Percentiles rank a stretch among this genome's conserved stretches.
These are phyloP conservation scores for Jatropha multifida DNA, from an alignment of 441 rosid species.

Conservation along the genomic window DNA sequence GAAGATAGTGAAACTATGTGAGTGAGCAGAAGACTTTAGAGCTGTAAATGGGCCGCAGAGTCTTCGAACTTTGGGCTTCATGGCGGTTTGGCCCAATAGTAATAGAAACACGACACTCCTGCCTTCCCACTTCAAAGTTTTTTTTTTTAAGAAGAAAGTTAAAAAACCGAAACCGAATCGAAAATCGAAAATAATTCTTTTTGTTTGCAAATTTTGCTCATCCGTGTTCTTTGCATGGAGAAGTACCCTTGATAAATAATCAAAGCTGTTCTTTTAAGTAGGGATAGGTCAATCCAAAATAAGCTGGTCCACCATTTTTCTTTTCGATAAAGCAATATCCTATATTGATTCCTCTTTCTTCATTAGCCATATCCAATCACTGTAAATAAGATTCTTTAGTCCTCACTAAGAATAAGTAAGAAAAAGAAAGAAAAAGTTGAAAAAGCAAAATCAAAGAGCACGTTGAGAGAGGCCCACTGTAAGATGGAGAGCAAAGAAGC, in stretches of 20 bases:
- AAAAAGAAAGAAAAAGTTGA: background rate
- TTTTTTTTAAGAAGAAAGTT: too few species aligned
- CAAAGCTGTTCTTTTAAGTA: background rate
- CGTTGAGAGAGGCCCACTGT: background rate
- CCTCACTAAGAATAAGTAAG: background rate
- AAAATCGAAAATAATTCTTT: too few species aligned
- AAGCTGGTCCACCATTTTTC: slow-evolving; percentile 2
- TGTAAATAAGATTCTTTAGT: background rate
- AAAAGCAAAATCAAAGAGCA: slow-evolving; percentile 4
- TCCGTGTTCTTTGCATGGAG: too few species aligned
- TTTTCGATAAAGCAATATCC: background rate
- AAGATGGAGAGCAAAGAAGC: background rate
- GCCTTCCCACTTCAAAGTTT: too few species aligned
- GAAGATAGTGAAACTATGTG: background rate
- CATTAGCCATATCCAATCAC: background rate
- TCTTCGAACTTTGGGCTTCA: background rate
- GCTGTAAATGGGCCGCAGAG: background rate
- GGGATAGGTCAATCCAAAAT: background rate
- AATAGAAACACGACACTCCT: too few species aligned
- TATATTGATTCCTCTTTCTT: background rate
- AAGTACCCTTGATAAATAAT: background rate
- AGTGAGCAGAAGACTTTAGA: background rate
- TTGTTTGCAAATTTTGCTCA: too few species aligned
- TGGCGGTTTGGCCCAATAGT: background rate
- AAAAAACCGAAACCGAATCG: too few species aligned